Evolutionary conservation across 148 eudicot species (phyloP).

Genomic region (Chenopodium formosanum): DNA sequence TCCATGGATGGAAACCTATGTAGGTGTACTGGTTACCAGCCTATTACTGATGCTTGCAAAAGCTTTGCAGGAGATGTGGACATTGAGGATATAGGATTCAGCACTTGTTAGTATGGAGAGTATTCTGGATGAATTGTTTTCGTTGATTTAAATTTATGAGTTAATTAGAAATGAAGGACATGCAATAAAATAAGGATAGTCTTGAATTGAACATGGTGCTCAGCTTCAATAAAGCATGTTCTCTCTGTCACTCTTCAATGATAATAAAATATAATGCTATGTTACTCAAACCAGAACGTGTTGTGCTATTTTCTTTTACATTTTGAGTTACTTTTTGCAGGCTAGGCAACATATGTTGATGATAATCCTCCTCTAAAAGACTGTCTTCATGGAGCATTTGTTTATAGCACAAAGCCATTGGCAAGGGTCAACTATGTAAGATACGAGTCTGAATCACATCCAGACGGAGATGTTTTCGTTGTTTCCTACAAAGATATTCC

Average conservation of each 20-base stretch:
- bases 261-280: background rate
- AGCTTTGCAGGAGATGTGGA: conserved; percentile 88
- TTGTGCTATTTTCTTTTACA: background rate
- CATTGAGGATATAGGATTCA: conserved; percentile 84
- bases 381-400: conserved; percentile 89
- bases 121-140: background rate
- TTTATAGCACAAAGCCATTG: conserved; percentile 77
- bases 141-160: background rate
- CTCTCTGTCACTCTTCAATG: background rate
- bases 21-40: conserved; percentile 93
- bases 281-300: background rate
- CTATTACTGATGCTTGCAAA: conserved; percentile 92
- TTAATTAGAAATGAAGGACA: background rate
- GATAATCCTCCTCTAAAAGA: conserved; percentile 88
- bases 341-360: conserved; percentile 88
- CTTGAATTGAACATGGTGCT: background rate
- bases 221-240: background rate
- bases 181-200: background rate
- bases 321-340: conserved; percentile 34
- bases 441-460: conserved; percentile 42
- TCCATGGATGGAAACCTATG: conserved; percentile 82
- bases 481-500: conserved; percentile 75
- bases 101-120: conserved; percentile 32
- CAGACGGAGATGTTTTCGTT: conserved; percentile 46
- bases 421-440: conserved; percentile 60